phyloP scores from a whole-genome alignment of 2,329 filamentous ascomycete species.

The Pseudogymnoascus sp. region DNA sequence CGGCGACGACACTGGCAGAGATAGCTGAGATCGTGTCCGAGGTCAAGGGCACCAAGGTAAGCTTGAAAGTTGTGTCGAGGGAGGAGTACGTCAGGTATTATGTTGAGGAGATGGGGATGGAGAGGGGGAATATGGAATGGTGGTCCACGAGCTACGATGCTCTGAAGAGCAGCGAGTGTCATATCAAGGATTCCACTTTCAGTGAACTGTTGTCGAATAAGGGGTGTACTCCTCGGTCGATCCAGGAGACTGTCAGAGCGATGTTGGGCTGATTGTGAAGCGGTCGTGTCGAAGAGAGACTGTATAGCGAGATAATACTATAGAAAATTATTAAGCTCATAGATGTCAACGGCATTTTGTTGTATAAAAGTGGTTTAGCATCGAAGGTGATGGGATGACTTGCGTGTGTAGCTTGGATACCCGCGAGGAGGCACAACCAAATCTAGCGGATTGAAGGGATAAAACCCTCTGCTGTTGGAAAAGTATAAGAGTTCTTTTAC shows the following conservation, averaged over 20 bases:
- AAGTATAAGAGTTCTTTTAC: neutral
- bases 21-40: slow-evolving; percentile 15
- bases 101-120: slow-evolving; percentile 14
- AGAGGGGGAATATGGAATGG: slow-evolving; percentile 18
- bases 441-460: neutral
- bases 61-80: slow-evolving; percentile 14
- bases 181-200: slow-evolving; percentile 19
- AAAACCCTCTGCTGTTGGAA: neutral
- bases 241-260: slow-evolving; percentile 18
- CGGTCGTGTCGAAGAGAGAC: neutral
- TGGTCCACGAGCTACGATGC: slow-evolving; percentile 19
- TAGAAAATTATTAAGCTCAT: neutral
- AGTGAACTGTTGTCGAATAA: slow-evolving; percentile 13
- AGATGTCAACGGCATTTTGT: neutral
- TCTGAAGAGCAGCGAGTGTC: slow-evolving; percentile 17
- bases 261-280: slow-evolving; percentile 11
- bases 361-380: neutral
- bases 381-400: neutral
- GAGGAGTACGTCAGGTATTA: slow-evolving; percentile 19
- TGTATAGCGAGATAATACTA: neutral
- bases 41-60: slow-evolving; percentile 12
- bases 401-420: neutral
- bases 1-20: slow-evolving; percentile 14
- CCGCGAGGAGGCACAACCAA: neutral
- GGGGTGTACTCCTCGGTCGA: slow-evolving; percentile 11